Base-by-base conservation (phyloP, 78 protist species). In the Chrysochromulina tobinii region DNA sequence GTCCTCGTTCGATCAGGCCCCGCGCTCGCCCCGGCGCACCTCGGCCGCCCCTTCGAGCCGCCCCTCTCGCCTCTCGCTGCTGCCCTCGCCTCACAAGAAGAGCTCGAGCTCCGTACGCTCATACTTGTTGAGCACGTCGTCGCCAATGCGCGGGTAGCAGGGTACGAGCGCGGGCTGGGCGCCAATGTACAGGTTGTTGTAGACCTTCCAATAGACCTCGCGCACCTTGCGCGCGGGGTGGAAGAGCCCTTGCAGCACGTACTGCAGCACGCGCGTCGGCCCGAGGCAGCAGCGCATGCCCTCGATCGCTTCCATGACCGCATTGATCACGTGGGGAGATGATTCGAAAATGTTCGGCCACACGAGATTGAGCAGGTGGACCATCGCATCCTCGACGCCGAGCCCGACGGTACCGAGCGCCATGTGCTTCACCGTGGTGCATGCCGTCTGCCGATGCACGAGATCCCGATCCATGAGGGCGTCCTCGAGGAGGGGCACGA, bases 291-390 rank as follows among this genome's bases (percentile, higher is more conserved):
- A 94, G n/a, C 99, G 90, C 48, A 95, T 20, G 25, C 99, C 99
- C 27, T 98, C 99, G 18, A 99, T 96, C 0, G 99, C 99, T 23
- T 98, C 99, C 73, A 93, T 67, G 57, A 97, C 97, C 61, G 99
- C 98, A 68, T 97, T 96, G 94, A 99, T 97, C 55, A 99, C 98
- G 91, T 99, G 99, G 3, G 99, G 99, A 7, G 98, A 93, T 38
- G 98, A 93, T 93, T 99, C 99, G 91, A 99, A 97, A 61, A 99
- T 94, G 96, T 99, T 99, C 9, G 99, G 99, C 99, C 99, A 98
- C 51, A 99, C 97, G 67, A 81, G 95, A 92, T 99, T 99, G 88
- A 99, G 95, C 64, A 99, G 91, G 81, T 99, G 99, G 20, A 81
- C 23, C 67, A 98, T 89, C 38, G 99, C 99, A 59, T 99, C 99